Conservation (phyloP, 176 grass and related monocot genomes). For the Pharus latifolius region DNA sequence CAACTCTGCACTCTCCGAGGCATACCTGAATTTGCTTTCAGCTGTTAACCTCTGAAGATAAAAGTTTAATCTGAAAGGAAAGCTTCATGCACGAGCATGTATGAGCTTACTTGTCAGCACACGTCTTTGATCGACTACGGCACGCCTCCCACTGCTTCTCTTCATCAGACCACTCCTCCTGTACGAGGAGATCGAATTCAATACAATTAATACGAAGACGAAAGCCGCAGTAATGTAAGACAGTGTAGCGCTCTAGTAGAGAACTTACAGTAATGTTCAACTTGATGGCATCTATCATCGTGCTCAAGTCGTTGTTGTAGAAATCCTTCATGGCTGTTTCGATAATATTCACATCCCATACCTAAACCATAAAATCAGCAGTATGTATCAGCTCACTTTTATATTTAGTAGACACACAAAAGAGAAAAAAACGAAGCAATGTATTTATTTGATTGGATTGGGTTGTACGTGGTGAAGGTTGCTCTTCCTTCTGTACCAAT, state of each 20-base stretch:
- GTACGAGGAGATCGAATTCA: not conserved
- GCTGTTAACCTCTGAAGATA: not conserved
- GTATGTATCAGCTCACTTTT: not conserved
- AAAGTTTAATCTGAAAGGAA: not conserved
- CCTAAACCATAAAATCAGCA: slow-evolving; percentile 26
- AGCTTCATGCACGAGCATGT: not conserved
- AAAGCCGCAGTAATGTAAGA: not conserved
- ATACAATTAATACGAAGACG: no score
- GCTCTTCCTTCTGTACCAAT: slow-evolving; percentile 51
- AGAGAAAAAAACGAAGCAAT: not conserved
- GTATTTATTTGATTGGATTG: not conserved
- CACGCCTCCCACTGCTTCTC: slow-evolving; percentile 47
- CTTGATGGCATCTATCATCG: slow-evolving; percentile 68
- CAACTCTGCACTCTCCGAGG: slow-evolving; percentile 30
- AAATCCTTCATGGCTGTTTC: slow-evolving; percentile 79
- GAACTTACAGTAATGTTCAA: slow-evolving; percentile 67
- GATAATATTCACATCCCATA: slow-evolving; percentile 77
- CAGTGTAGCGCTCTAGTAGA: not conserved
- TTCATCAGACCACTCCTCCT: slow-evolving; percentile 41
- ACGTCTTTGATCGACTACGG: slow-evolving; percentile 21
- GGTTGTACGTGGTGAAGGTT: slow-evolving; percentile 50
- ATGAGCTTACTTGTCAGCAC: slow-evolving; percentile 26
- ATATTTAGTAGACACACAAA: not conserved
- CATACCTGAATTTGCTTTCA: slow-evolving; percentile 26
- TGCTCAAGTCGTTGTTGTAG: slow-evolving; percentile 37